These are phyloP conservation scores for Yamagishiella unicocca DNA, from an alignment of 139 green algal species.

Conservation along the genomic window DNA sequence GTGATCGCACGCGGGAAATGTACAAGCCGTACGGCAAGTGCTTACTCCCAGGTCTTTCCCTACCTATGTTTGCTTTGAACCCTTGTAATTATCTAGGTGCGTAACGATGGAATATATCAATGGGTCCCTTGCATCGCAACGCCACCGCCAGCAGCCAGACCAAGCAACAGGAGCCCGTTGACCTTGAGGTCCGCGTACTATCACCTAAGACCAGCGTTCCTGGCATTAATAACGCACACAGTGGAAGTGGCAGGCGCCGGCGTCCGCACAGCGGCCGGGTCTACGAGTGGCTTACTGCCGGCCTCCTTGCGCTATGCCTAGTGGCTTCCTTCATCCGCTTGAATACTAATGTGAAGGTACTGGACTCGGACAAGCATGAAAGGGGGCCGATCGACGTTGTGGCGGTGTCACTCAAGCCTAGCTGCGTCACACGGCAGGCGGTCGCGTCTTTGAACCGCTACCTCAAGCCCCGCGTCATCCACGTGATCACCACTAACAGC, in stretches of 20 bases:
- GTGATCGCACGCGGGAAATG: no score
- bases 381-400: slow-evolving; percentile 31
- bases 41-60: no score
- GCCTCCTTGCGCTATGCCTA: slow-evolving; percentile 7
- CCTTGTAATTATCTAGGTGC: not conserved
- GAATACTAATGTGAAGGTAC: not conserved
- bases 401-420: slow-evolving; percentile 53
- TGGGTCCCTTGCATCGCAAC: slow-evolving; percentile 20
- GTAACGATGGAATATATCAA: slow-evolving; percentile 4
- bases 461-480: slow-evolving; percentile 49
- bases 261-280: not conserved
- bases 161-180: not conserved
- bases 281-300: not conserved
- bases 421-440: slow-evolving; percentile 51
- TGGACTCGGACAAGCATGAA: not conserved
- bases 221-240: not conserved
- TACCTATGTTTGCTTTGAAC: no score
- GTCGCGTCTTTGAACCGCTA: slow-evolving; percentile 46
- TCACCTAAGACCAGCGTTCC: not conserved
- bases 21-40: no score
- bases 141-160: not conserved
- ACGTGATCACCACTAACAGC: slow-evolving; percentile 46
- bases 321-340: not conserved
- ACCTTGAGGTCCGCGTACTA: not conserved
- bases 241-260: not conserved